Percentiles rank a stretch among this genome's conserved stretches.
These are phyloP conservation scores for button mushroom (Agaricus bisporus) DNA, from an alignment of 768 basidiomycete genomes.

Conservation along the genomic window DNA sequence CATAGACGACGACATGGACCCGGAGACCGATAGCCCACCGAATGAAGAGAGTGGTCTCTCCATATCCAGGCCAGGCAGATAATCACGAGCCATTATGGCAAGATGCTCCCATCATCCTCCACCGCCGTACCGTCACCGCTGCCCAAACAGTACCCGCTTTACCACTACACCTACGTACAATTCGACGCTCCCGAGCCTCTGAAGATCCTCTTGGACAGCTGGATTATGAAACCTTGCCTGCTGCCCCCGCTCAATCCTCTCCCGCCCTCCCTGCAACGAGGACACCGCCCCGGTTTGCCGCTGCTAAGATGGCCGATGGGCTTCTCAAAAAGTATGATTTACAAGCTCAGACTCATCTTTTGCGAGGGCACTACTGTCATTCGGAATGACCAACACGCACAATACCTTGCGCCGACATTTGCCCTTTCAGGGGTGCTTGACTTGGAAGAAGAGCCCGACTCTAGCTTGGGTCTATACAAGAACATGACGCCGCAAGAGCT, in stretches of 20 bases:
- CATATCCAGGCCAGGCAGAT: conserved; percentile 1
- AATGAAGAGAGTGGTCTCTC: conserved; percentile 22
- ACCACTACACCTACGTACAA: conserved; percentile 50
- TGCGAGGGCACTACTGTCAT: conserved; percentile 83
- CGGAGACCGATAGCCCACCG: conserved; percentile 25
- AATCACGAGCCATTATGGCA: conserved; percentile 12
- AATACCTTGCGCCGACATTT: conserved; percentile 68
- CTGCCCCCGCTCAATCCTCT: conserved; percentile 59
- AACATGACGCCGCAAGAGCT: conserved; percentile 64
- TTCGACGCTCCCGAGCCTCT: conserved; percentile 51
- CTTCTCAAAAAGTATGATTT: conserved; percentile 65
- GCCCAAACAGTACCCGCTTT: conserved; percentile 74
- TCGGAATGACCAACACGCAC: conserved; percentile 77
- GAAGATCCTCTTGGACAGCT: conserved; percentile 73
- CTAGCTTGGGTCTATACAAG: conserved; percentile 45
- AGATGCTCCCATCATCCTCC: conserved; percentile 19
- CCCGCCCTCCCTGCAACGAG: conserved; percentile 54
- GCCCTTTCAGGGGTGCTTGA: conserved; percentile 58
- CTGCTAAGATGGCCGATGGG: conserved; percentile 40
- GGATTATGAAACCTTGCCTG: conserved; percentile 36
- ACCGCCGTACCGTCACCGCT: conserved; percentile 49
- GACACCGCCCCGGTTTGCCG: conserved; percentile 38
- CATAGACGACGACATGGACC: conserved; percentile 12
- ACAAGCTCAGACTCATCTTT: conserved; percentile 61
- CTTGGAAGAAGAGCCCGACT: conserved; percentile 4